A percentile compares a stretch with the other conserved stretches of the same genome.
Evolutionary conservation across 2,329 filamentous ascomycete species (phyloP).

Genomic region (Emydomyces testavorans): DNA sequence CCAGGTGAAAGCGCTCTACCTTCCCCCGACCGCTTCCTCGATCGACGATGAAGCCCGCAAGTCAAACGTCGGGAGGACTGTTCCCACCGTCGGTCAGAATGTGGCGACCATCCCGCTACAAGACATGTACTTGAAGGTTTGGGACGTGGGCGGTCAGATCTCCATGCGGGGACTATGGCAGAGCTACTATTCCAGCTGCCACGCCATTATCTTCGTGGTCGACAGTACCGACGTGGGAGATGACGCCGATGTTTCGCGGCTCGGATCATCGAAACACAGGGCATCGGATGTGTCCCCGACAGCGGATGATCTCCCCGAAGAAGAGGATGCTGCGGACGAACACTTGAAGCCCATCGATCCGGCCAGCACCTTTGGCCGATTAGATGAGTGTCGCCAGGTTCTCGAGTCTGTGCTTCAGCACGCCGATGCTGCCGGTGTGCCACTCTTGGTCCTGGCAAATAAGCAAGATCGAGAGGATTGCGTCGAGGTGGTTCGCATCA

Average conservation of each 20-base stretch:
- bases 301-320: neutral
- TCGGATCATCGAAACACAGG: conserved; percentile 13
- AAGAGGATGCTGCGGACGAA: conserved; percentile 16
- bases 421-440: conserved; percentile 80
- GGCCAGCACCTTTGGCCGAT: conserved; percentile 38
- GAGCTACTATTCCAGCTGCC: conserved; percentile 84
- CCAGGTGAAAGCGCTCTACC: conserved; percentile 83
- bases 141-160: conserved; percentile 94
- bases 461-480: conserved; percentile 98
- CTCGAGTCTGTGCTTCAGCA: conserved; percentile 82
- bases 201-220: conserved; percentile 96
- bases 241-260: conserved; percentile 57
- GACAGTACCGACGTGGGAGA: conserved; percentile 81
- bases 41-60: conserved; percentile 39
- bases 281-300: conserved; percentile 8
- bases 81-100: conserved; percentile 95
- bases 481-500: conserved; percentile 92
- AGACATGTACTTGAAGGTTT: conserved; percentile 95
- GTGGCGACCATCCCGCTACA: conserved; percentile 81
- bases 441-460: conserved; percentile 83
- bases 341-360: conserved; percentile 29
- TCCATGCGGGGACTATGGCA: conserved; percentile 85
- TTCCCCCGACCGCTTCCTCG: conserved; percentile 24
- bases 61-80: conserved; percentile 65
- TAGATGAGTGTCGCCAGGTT: conserved; percentile 81